Evolutionary conservation across 2,329 filamentous ascomycete species (phyloP).

Genomic region (Fusarium proliferatum): DNA sequence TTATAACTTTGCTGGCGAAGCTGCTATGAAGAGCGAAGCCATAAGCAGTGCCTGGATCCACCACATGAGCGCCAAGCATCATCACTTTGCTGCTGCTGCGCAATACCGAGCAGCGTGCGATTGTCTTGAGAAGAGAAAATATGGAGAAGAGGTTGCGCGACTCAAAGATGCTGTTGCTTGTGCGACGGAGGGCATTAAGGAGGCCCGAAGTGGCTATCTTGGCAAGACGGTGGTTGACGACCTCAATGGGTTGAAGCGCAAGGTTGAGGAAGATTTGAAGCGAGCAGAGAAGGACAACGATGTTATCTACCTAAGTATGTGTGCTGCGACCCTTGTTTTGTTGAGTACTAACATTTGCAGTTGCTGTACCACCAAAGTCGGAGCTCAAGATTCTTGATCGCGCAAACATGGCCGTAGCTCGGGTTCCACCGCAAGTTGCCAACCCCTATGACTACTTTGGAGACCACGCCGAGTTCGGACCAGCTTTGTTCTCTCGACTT

Average conservation of each 20-base stretch:
- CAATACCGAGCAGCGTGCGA: slow-evolving; percentile 93
- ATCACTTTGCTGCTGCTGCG: slow-evolving; percentile 95
- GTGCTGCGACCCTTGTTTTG: fast-evolving
- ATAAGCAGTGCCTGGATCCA: slow-evolving; percentile 97
- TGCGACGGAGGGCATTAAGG: slow-evolving; percentile 86
- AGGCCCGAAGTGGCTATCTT: slow-evolving; percentile 77
- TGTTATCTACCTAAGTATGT: slow-evolving; percentile 85
- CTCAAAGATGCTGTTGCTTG: slow-evolving; percentile 84
- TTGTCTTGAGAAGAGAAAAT: slow-evolving; percentile 91
- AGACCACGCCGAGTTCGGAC: slow-evolving; percentile 82
- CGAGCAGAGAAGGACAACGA: slow-evolving; percentile 97
- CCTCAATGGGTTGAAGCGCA: slow-evolving; percentile 82
- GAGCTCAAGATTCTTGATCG: slow-evolving; percentile 88
- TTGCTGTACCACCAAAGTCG: slow-evolving; percentile 85
- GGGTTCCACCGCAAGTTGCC: slow-evolving; percentile 83
- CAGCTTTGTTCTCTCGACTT: slow-evolving; percentile 87
- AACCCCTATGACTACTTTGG: slow-evolving; percentile 84
- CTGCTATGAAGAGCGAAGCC: slow-evolving; percentile 87
- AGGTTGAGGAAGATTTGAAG: slow-evolving; percentile 88
- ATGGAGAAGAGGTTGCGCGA: slow-evolving; percentile 93
- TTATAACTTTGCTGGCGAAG: slow-evolving; percentile 85
- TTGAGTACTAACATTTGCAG: slow-evolving; percentile 53
- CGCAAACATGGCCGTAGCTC: slow-evolving; percentile 86
- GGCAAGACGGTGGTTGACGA: slow-evolving; percentile 86
- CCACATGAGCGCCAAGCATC: slow-evolving; percentile 95